These are phyloP conservation scores for Podosphaera aphanis DNA, from an alignment of 2,329 filamentous ascomycete genomes.

Conservation along the genomic window DNA sequence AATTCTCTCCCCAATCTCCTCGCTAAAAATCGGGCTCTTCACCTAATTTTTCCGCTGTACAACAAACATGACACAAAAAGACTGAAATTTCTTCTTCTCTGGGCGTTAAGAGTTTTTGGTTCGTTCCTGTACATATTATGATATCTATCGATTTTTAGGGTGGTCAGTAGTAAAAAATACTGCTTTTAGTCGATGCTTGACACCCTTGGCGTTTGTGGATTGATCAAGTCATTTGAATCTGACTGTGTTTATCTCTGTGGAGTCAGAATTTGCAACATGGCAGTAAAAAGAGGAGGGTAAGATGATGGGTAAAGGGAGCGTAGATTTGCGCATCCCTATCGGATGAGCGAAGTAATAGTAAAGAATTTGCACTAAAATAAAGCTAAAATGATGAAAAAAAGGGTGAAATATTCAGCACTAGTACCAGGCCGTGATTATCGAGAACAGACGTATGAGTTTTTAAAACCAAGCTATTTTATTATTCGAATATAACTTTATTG, in stretches of 20 bases:
- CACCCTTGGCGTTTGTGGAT: background rate
- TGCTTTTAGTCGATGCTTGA: background rate
- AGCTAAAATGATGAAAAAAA: too few species aligned
- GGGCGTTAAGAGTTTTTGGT: background rate
- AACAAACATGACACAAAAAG: too few species aligned
- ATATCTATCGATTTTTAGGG: background rate
- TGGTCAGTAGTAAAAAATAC: background rate
- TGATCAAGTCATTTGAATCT: background rate
- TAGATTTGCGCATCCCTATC: too few species aligned
- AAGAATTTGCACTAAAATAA: too few species aligned
- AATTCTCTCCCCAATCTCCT: conserved; percentile 17
- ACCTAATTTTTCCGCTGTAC: background rate
- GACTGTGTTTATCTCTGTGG: background rate
- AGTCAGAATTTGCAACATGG: background rate
- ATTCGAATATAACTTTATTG: too few species aligned
- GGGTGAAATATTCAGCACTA: too few species aligned
- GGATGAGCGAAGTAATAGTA: too few species aligned
- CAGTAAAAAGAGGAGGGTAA: background rate
- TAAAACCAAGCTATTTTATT: too few species aligned
- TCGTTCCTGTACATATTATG: background rate
- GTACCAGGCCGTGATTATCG: too few species aligned
- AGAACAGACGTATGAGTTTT: too few species aligned
- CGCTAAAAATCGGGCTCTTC: background rate
- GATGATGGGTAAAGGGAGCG: too few species aligned
- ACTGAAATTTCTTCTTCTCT: background rate